Conservation (phyloP, 78 protist species). For the Dictyostelium citrinum region DNA sequence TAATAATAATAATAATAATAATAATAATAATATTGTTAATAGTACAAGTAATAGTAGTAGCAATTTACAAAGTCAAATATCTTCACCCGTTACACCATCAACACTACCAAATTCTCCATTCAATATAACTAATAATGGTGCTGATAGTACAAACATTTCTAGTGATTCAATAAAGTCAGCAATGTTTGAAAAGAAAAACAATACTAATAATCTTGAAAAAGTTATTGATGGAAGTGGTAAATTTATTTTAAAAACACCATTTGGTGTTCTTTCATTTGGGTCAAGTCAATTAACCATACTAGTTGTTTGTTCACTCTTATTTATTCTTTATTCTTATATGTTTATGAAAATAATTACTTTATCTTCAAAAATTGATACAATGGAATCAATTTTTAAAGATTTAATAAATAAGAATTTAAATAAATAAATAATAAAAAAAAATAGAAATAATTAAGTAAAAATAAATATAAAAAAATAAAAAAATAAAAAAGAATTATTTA, state of each 20-base stretch:
- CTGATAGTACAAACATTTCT: not conserved
- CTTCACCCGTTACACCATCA: not conserved
- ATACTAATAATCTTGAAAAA: not conserved
- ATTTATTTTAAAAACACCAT: not conserved
- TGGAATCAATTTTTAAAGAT: conserved; percentile 45
- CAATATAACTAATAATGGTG: not conserved
- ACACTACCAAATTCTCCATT: not conserved
- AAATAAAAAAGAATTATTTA: not conserved
- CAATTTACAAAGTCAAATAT: not conserved
- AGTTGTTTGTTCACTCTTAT: not conserved
- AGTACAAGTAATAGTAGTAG: not conserved
- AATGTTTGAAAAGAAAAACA: not conserved
- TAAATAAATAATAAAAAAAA: not conserved
- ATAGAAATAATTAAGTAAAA: not conserved
- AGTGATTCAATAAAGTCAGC: not conserved
- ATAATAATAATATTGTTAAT: not conserved
- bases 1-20: not conserved
- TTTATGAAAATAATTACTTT: conserved; percentile 26
- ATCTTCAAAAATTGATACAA: conserved; percentile 39
- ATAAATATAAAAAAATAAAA: not conserved
- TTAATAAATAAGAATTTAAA: not conserved
- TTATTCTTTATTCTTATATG: conserved; percentile 14
- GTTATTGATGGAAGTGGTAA: not conserved
- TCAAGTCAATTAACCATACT: not conserved
- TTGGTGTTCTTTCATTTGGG: not conserved